phyloP scores from a whole-genome alignment of 1,284 basidiomycete genomes.

The Melampsora larici-populina region DNA sequence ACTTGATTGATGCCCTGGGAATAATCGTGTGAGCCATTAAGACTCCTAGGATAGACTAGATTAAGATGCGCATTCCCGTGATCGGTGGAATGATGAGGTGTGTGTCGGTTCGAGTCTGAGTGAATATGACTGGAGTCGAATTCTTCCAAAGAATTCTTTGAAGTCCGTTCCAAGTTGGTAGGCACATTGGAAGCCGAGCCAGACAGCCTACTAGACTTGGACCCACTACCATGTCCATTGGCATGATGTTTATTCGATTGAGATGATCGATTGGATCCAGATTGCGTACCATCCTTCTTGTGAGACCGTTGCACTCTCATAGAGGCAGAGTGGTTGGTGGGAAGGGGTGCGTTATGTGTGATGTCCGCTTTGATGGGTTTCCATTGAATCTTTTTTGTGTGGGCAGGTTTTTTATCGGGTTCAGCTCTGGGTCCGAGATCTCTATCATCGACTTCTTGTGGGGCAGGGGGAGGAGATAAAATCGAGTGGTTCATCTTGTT shows the following conservation, averaged over 20 bases:
- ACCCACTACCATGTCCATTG: not conserved
- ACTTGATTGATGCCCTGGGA: no score
- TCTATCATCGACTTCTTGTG: not conserved
- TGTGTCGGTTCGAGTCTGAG: not conserved
- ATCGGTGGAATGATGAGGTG: not conserved
- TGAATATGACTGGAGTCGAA: not conserved
- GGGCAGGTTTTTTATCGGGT: not conserved
- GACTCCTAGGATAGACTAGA: not conserved
- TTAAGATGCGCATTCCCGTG: not conserved
- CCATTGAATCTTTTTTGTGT: conserved; percentile 15
- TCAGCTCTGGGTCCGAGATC: not conserved
- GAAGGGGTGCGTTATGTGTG: conserved; percentile 16
- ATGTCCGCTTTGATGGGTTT: conserved; percentile 13
- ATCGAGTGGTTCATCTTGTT: no score
- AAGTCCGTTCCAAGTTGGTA: not conserved
- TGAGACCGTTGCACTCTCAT: not conserved
- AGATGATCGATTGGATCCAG: conserved; percentile 9
- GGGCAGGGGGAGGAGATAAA: not conserved
- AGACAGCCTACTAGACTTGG: not conserved
- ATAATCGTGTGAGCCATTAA: not conserved
- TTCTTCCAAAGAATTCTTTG: not conserved
- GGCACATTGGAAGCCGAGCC: not conserved
- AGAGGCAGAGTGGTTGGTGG: conserved; percentile 11
- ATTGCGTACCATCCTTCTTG: conserved; percentile 1
- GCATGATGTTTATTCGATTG: not conserved